Conservation (phyloP, 1,284 basidiomycete genomes). For the Psilocybe mexicana region DNA sequence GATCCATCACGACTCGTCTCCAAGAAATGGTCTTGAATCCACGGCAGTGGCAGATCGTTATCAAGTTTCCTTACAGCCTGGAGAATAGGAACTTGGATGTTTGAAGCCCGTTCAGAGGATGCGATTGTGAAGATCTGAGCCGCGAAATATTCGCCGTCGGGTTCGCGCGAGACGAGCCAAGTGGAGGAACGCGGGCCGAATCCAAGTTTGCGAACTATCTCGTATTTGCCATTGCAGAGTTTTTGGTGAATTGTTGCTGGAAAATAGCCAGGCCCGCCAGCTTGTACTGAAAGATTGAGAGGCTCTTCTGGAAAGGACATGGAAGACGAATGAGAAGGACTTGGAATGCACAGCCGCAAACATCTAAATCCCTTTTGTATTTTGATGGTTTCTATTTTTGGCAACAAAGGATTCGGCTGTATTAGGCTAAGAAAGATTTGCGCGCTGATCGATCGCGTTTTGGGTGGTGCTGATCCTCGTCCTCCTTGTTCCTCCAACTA, state of each 20-base stretch:
- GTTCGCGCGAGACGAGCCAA: slow-evolving; percentile 17
- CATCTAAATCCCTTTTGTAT: neutral
- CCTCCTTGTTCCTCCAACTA: too few species aligned
- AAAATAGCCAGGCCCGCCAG: slow-evolving; percentile 19
- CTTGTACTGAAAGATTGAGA: slow-evolving; percentile 14
- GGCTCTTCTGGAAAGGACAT: slow-evolving; percentile 24
- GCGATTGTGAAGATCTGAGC: slow-evolving; percentile 20
- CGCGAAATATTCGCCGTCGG: slow-evolving; percentile 10
- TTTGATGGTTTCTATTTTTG: neutral
- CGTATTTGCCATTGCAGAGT: slow-evolving; percentile 15
- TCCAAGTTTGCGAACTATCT: slow-evolving; percentile 22
- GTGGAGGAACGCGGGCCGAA: slow-evolving; percentile 21
- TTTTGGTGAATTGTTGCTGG: slow-evolving; percentile 17
- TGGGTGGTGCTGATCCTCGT: too few species aligned
- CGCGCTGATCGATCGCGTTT: too few species aligned
- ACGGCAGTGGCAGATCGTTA: neutral
- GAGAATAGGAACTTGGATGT: slow-evolving; percentile 14
- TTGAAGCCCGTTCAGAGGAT: slow-evolving; percentile 13
- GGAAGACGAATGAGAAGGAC: neutral
- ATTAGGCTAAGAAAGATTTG: too few species aligned
- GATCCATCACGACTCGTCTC: slow-evolving; percentile 13
- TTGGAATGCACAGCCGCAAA: neutral
- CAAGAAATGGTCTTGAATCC: slow-evolving; percentile 15
- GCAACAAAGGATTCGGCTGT: neutral
- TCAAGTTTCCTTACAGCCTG: slow-evolving; percentile 5